Base-by-base conservation (phyloP, 306 rosid genomes). In the Castanopsis chinensis region DNA sequence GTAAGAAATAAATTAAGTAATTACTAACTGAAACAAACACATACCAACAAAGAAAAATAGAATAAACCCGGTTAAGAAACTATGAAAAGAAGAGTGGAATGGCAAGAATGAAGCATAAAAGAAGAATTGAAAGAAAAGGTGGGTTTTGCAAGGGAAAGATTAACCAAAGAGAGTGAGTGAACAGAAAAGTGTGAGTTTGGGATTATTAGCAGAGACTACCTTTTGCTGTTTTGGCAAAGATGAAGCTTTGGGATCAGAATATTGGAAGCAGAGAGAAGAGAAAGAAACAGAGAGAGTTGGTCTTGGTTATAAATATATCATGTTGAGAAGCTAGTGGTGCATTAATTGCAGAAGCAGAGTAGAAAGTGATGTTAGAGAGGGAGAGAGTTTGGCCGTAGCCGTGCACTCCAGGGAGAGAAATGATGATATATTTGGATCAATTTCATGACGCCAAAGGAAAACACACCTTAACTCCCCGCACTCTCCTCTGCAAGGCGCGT, bases 311-410 rank as follows among this genome's bases (percentile, higher is more conserved):
- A 18, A 69, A 80, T 52, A 75, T 43, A 41, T 41, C 45, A 41
- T 8, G 19, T 14, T 2, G 59, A 71, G 71, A 8, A 17, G 75
- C 53, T 77, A 79, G 78, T 82, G 84, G 59, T 78, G 93, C 91
- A 90, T 89, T 92, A 81, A 92, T 83, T 89, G 90, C 88, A 74
- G 86, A 81, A 79, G 88, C 84, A 79, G 87, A 51, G 58, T 30
- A 68, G 79, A 83, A 74, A 57, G 45, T 15, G 3, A n/a, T 85
- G 80, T 25, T 58, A 74, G 20, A 76, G 71, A 35, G 60, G 28
- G 1, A 60, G 68, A 23, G 30, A 68, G 9, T 43, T 72, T 54
- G 52, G 57, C 63, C 79, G 3, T 64, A 12, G 57, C 68, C 69
- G 75, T 23, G 57, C 77, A 25, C 37, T 27, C 27, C 80, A 76